phyloP scores from a whole-genome alignment of 2,329 filamentous ascomycete species.

The Phoma sp. region DNA sequence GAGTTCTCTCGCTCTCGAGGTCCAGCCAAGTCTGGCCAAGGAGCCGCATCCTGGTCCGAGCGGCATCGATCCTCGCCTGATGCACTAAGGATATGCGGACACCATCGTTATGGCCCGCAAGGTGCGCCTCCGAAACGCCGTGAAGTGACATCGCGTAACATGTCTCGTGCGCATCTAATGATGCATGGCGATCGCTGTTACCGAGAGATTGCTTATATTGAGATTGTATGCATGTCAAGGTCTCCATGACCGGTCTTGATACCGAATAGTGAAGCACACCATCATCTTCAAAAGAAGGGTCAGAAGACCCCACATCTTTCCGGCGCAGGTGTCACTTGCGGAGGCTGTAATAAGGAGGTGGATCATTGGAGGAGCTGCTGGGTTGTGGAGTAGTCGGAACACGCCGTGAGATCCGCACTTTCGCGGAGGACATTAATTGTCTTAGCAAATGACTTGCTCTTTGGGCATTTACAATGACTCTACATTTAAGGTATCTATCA shows the following conservation, averaged over 20 bases:
- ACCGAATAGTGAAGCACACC: background rate
- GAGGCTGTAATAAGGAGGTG: slow-evolving; percentile 15
- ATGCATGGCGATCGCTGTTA: background rate
- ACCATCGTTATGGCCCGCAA: slow-evolving; percentile 4
- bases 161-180: background rate
- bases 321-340: slow-evolving; percentile 3
- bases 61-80: slow-evolving; percentile 11
- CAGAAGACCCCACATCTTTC: slow-evolving; percentile 1
- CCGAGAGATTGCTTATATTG: background rate
- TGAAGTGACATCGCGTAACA: slow-evolving; percentile 10
- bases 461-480: no score
- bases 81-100: background rate
- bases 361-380: slow-evolving; percentile 9
- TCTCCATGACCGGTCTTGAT: background rate
- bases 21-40: slow-evolving; percentile 16
- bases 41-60: slow-evolving; percentile 3
- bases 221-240: background rate
- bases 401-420: background rate
- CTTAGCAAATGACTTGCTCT: no score
- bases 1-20: slow-evolving; percentile 18
- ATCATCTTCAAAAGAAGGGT: background rate
- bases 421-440: background rate
- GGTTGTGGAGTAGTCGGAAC: slow-evolving; percentile 5
- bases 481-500: no score
- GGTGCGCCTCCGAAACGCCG: background rate